Base-by-base conservation (phyloP, 2,329 filamentous ascomycete genomes). In the Colletotrichum brevisporum region DNA sequence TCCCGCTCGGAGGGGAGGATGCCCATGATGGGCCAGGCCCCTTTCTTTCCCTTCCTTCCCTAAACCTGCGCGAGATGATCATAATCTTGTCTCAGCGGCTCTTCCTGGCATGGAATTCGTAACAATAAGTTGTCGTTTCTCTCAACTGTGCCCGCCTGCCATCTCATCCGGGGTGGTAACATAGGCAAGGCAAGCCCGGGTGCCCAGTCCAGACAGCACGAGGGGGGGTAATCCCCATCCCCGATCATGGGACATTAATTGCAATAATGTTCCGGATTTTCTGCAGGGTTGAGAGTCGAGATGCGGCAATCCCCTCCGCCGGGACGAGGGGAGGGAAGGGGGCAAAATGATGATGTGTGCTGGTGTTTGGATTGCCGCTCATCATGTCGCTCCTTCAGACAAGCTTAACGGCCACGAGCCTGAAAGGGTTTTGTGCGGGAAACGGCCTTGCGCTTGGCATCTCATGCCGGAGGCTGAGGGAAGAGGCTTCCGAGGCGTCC, bases 191-290 rank as follows among this genome's bases (percentile, higher is more conserved):
- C 24, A 12, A 50, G 39, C 36, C 43, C 55, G 31, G 39, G 24
- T 36, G 31, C 31, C 43, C 41, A 66, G 31, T 39, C 51, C 13
- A 45, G 41, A 63, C 45, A 3, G 58, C 21, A 57, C 36, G 39
- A 57, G 52, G 54, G 15, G 39, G 31, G 18, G 16, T 24, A 39
- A 10, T 43, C 26, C 43, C 59, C 48, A 43, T 47, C 61, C 61
- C 54, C 43, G 63, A 67, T 57, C 45, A 62, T 55, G 67, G 67
- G 60, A 50, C 65, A 59, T 64, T 54, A 48, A 59, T 26, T 59
- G 60, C 62, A 51, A 61, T 61, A 67, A 70, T 71, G 65, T 71
- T 69, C 71, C 71, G 71, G 71, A 71, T 71, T 69, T 69, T n/a
- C 71, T 64, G 47, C 71, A 72, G 71, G 69, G 70, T 65, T 67